phyloP scores from a whole-genome alignment of 225 moss, liverwort and hornwort species.

The Polytrichum formosum region DNA sequence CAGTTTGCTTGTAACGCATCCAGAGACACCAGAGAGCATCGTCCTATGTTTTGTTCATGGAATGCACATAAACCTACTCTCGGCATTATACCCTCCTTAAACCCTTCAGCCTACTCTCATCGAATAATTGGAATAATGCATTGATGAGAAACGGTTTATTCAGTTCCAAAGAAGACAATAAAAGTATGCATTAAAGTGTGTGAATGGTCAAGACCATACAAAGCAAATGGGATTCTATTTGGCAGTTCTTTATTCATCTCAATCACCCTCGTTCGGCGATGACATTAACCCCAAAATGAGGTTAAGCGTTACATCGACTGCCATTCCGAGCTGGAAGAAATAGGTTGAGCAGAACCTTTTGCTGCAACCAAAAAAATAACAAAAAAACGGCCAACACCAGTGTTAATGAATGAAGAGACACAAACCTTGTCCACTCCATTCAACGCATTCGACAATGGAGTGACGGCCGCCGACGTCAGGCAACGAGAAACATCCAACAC shows the following conservation, averaged over 20 bases:
- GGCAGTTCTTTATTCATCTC: neutral
- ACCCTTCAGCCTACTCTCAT: conserved; percentile 17
- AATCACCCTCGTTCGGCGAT: neutral
- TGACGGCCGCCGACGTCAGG: conserved; percentile 26
- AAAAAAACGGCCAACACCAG: conserved; percentile 1
- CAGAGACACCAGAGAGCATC: no score
- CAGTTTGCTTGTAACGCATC: no score
- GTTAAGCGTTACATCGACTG: no score
- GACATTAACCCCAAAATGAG: neutral
- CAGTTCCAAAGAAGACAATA: neutral
- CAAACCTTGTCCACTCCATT: conserved; percentile 22
- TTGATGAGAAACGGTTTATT: no score
- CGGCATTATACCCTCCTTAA: conserved; percentile 38
- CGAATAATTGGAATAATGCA: neutral
- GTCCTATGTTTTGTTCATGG: no score
- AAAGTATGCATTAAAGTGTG: neutral
- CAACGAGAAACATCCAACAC: conserved; percentile 25
- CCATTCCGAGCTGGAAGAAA: no score
- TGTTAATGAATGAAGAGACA: neutral
- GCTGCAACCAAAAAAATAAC: neutral
- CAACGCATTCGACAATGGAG: conserved; percentile 1
- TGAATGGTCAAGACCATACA: neutral
- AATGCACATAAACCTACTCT: neutral
- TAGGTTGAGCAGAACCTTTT: neutral
- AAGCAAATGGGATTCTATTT: neutral